A percentile compares a stretch with the other conserved stretches of the same genome.
Evolutionary conservation across 2,329 filamentous ascomycete genomes (phyloP).

Genomic region (Emergomyces africanus): DNA sequence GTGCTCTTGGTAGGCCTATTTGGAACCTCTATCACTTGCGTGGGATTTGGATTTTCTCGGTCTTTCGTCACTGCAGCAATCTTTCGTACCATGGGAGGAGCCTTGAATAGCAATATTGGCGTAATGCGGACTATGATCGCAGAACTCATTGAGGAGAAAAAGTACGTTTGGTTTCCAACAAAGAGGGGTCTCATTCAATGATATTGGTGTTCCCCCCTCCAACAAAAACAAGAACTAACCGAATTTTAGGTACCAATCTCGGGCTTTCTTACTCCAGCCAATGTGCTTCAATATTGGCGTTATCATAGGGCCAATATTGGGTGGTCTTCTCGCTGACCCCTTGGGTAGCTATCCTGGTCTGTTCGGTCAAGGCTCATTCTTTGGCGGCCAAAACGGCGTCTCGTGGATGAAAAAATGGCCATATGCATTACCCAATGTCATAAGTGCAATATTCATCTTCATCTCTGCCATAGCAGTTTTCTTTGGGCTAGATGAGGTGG

Average conservation of each 20-base stretch:
- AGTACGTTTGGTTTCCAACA: conserved; percentile 26
- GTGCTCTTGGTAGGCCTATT: conserved; percentile 65
- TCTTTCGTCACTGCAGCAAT: conserved; percentile 50
- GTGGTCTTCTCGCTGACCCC: conserved; percentile 57
- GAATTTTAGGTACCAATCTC: conserved; percentile 30
- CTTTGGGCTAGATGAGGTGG: conserved; percentile 54
- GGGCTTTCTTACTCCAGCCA: conserved; percentile 47
- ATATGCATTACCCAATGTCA: conserved; percentile 56
- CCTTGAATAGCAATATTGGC: conserved; percentile 59
- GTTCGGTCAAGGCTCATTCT: conserved; percentile 47
- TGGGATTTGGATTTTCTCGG: conserved; percentile 57
- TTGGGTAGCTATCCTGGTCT: conserved; percentile 46
- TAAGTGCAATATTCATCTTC: conserved; percentile 50
- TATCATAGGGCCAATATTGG: conserved; percentile 47
- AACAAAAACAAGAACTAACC: conserved; percentile 6
- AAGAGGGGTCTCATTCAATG: neutral
- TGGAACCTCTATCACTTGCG: conserved; percentile 52
- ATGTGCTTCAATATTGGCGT: conserved; percentile 59
- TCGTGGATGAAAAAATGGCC: conserved; percentile 54
- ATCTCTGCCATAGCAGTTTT: conserved; percentile 43
- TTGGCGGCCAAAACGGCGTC: conserved; percentile 46
- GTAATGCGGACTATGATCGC: conserved; percentile 64
- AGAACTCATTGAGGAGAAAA: conserved; percentile 59
- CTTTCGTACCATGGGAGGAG: conserved; percentile 54
- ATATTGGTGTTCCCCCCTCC: neutral